Percentiles rank a stretch among this genome's conserved stretches.
Conservation (phyloP, 2,329 filamentous ascomycete genomes). For the Cryphonectria radicalis region DNA sequence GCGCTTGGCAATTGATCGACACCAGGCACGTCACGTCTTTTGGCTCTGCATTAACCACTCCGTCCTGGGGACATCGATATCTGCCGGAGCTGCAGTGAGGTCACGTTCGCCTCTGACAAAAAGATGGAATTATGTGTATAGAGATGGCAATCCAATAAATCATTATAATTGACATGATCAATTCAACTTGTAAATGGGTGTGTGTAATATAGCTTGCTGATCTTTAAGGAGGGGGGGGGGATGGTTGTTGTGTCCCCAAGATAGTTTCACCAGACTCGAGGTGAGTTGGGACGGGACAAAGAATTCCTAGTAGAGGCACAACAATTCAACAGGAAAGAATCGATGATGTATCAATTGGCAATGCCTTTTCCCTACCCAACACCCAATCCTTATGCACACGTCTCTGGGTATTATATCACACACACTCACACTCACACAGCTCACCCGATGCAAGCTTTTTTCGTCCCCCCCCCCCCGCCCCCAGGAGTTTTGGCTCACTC, state of each 20-base stretch:
- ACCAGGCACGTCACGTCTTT: no score
- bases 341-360: not conserved
- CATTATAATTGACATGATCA: not conserved
- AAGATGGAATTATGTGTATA: not conserved
- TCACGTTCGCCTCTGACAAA: no score
- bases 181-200: not conserved
- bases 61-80: no score
- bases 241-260: not conserved
- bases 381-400: not conserved
- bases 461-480: no score
- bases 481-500: not conserved
- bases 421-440: not conserved
- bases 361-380: slow-evolving; percentile 1
- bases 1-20: no score
- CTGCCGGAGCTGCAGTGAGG: no score
- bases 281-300: not conserved
- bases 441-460: not conserved
- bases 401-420: slow-evolving; percentile 2
- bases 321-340: not conserved
- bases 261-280: not conserved
- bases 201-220: not conserved
- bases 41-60: no score
- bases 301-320: not conserved
- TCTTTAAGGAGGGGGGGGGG: not conserved
- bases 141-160: not conserved